phyloP scores from a whole-genome alignment of 306 rosid species.

The Castanopsis chinensis region DNA sequence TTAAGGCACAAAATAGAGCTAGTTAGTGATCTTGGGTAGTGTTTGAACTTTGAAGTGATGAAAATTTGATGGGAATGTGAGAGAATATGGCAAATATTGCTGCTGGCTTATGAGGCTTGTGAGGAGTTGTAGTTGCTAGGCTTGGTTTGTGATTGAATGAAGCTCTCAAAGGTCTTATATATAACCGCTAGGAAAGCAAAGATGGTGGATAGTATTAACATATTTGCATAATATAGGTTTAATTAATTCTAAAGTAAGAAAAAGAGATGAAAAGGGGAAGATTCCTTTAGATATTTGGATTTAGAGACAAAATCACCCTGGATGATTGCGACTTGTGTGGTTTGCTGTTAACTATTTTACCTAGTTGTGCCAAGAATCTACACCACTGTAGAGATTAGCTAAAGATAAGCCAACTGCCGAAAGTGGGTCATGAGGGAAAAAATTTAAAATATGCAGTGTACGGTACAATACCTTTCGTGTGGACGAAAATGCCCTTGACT shows the following conservation, averaged over 20 bases:
- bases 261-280: constrained; percentile 25
- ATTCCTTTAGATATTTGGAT: constrained; percentile 36
- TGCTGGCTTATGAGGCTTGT: constrained; percentile 1
- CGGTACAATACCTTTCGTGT: neutral
- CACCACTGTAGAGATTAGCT: neutral
- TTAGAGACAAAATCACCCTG: constrained; percentile 35
- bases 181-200: neutral
- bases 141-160: constrained; percentile 27
- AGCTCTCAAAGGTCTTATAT: constrained; percentile 23
- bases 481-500: constrained; percentile 26
- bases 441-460: neutral
- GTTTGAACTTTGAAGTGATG: neutral
- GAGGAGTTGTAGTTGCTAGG: neutral
- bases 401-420: neutral
- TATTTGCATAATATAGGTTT: neutral
- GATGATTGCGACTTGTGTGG: constrained; percentile 45
- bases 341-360: neutral
- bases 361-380: neutral
- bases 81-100: neutral
- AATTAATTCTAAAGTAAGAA: constrained; percentile 7
- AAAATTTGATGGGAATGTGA: neutral
- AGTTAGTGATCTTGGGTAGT: neutral
- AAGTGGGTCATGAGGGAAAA: neutral
- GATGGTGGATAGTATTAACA: neutral
- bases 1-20: no score